Conservation (phyloP, 2,329 filamentous ascomycete species). For the Onygena corvina region DNA sequence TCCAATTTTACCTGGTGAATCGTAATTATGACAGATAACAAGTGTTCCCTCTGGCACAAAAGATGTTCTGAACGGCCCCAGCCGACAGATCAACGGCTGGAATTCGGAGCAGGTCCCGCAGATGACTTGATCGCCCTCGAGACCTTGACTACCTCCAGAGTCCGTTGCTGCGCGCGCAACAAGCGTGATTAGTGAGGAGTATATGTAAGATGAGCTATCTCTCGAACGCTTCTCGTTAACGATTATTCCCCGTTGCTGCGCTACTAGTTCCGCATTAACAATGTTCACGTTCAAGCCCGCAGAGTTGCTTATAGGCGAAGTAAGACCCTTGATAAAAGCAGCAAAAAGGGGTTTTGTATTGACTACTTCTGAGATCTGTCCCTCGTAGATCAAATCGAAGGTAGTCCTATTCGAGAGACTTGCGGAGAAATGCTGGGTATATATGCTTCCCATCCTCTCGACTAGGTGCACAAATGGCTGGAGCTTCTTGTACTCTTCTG, state of each 20-base stretch:
- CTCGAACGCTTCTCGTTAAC: constrained; percentile 61
- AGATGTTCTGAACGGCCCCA: constrained; percentile 61
- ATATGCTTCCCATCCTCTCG: constrained; percentile 67
- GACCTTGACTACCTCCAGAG: constrained; percentile 8
- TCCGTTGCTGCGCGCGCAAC: constrained; percentile 38
- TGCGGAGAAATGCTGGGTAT: constrained; percentile 58
- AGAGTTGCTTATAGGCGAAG: constrained; percentile 54
- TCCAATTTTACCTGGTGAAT: constrained; percentile 71
- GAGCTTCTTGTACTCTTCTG: constrained; percentile 65
- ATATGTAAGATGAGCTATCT: constrained; percentile 49
- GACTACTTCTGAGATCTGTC: constrained; percentile 56
- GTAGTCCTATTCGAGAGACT: constrained; percentile 47
- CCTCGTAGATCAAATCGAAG: constrained; percentile 68
- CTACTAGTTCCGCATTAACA: constrained; percentile 65
- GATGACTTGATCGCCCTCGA: constrained; percentile 41
- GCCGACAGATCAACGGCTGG: constrained; percentile 51
- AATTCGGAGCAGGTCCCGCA: constrained; percentile 30
- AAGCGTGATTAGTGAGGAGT: constrained; percentile 59
- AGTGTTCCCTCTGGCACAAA: constrained; percentile 63
- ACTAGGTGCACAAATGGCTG: constrained; percentile 65
- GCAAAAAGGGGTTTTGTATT: constrained; percentile 71
- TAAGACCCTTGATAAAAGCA: constrained; percentile 64
- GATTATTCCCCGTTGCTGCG: constrained; percentile 63
- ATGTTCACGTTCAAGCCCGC: constrained; percentile 65
- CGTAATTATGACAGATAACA: constrained; percentile 70